Evolutionary conservation across 2,329 filamentous ascomycete species (phyloP).

Genomic region (Neurospora crassa): DNA sequence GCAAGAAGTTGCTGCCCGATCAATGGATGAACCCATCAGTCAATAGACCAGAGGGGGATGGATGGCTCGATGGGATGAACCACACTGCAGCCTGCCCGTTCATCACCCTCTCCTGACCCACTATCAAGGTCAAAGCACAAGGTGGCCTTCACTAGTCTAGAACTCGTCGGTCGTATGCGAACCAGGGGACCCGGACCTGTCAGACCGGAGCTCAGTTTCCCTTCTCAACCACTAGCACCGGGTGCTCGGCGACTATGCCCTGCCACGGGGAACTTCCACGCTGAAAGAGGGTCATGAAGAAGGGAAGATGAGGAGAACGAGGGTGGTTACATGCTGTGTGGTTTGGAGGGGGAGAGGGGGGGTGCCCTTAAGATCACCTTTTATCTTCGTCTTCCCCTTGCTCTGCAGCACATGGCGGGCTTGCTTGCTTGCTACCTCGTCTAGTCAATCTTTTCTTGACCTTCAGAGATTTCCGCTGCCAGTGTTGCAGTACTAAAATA

Average conservation of each 20-base stretch:
- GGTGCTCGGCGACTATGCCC: not conserved
- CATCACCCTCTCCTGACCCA: not conserved
- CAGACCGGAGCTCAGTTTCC: too few species aligned
- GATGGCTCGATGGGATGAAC: not conserved
- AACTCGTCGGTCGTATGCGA: not conserved
- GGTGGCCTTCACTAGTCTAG: not conserved
- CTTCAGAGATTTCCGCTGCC: too few species aligned
- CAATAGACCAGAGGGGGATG: not conserved
- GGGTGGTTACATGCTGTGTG: not conserved
- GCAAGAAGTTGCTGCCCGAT: not conserved
- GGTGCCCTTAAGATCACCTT: not conserved
- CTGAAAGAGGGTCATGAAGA: not conserved
- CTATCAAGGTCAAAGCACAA: not conserved
- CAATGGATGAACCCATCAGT: not conserved
- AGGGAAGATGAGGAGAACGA: not conserved
- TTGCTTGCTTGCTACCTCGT: too few species aligned
- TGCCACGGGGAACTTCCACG: not conserved
- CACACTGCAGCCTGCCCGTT: not conserved
- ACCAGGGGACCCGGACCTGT: not conserved
- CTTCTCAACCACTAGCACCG: too few species aligned
- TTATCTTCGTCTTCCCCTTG: not conserved
- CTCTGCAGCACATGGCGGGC: too few species aligned
- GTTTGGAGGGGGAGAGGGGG: not conserved
- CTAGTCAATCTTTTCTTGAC: too few species aligned
- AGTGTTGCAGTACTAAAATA: not conserved